phyloP scores from a whole-genome alignment of 23 red algal genomes.

The Gracilariopsis chorda region DNA sequence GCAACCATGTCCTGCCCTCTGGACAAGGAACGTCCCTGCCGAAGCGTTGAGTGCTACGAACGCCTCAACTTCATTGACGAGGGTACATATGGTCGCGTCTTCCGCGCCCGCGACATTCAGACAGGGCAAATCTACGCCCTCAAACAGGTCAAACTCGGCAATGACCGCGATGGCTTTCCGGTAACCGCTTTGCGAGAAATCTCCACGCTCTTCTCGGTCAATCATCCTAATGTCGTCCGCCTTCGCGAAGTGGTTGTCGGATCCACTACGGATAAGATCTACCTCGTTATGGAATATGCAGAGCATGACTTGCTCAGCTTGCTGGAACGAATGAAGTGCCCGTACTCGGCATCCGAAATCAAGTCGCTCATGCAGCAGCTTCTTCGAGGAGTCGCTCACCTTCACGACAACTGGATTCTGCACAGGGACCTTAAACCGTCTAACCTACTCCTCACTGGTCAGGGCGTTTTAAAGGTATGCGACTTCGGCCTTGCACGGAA shows the following conservation, averaged over 20 bases:
- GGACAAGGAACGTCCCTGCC: constrained; percentile 38
- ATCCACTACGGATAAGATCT: constrained; percentile 58
- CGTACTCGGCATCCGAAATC: constrained; percentile 70
- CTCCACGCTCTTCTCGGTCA: constrained; percentile 60
- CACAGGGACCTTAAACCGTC: constrained; percentile 84
- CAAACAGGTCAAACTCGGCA: constrained; percentile 81
- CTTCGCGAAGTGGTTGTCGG: constrained; percentile 81
- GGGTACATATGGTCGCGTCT: constrained; percentile 85
- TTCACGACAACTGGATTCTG: constrained; percentile 79
- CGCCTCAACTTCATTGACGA: constrained; percentile 85
- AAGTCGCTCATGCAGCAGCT: constrained; percentile 71
- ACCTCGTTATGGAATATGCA: constrained; percentile 84
- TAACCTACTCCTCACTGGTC: constrained; percentile 63
- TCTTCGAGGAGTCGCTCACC: constrained; percentile 55
- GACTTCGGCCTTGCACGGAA: constrained; percentile 83
- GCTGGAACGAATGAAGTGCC: constrained; percentile 62
- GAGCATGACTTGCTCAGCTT: constrained; percentile 66
- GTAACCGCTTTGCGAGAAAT: constrained; percentile 74
- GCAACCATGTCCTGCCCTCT: not conserved
- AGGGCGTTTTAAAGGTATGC: constrained; percentile 74
- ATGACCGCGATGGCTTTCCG: constrained; percentile 73
- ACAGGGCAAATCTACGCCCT: constrained; percentile 57
- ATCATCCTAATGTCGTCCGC: constrained; percentile 69
- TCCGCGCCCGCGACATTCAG: constrained; percentile 69
- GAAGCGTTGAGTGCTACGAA: constrained; percentile 78